Evolutionary conservation across 1,284 basidiomycete genomes (phyloP).

Genomic region (Ustilago tritici): DNA sequence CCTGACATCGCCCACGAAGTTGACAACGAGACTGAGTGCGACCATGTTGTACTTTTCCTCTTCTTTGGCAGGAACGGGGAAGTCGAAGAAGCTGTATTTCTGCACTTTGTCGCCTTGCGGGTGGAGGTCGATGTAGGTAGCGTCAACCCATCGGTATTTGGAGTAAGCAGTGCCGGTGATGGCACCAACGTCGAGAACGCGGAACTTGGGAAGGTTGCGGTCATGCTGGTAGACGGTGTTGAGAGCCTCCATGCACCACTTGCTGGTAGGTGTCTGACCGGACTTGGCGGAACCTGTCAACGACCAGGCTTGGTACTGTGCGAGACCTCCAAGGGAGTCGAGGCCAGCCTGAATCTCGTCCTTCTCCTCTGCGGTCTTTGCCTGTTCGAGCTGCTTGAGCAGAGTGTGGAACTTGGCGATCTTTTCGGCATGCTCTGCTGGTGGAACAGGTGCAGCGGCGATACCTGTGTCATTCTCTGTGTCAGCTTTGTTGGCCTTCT

Average conservation of each 20-base stretch:
- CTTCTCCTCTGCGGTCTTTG: constrained; percentile 44
- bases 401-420: constrained; percentile 66
- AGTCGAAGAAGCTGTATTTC: constrained; percentile 70
- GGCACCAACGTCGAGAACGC: constrained; percentile 71
- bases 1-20: constrained; percentile 70
- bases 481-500: constrained; percentile 10
- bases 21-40: constrained; percentile 70
- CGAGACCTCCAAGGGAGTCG: constrained; percentile 59
- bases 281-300: constrained; percentile 49
- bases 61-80: constrained; percentile 45
- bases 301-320: constrained; percentile 64
- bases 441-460: constrained; percentile 19
- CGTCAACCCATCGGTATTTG: constrained; percentile 68
- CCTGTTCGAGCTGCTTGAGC: constrained; percentile 63
- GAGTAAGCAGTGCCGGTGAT: constrained; percentile 69
- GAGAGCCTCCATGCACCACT: constrained; percentile 63
- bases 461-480: constrained; percentile 8
- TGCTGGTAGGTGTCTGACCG: constrained; percentile 52
- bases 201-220: constrained; percentile 36
- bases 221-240: constrained; percentile 41
- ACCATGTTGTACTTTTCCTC: constrained; percentile 69
- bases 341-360: constrained; percentile 48
- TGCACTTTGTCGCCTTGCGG: constrained; percentile 68
- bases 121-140: constrained; percentile 71
- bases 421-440: constrained; percentile 52